Percentiles rank a stretch among this genome's conserved stretches.
phyloP scores from a whole-genome alignment of 2,329 filamentous ascomycete genomes.

The Chaetomium sp. region DNA sequence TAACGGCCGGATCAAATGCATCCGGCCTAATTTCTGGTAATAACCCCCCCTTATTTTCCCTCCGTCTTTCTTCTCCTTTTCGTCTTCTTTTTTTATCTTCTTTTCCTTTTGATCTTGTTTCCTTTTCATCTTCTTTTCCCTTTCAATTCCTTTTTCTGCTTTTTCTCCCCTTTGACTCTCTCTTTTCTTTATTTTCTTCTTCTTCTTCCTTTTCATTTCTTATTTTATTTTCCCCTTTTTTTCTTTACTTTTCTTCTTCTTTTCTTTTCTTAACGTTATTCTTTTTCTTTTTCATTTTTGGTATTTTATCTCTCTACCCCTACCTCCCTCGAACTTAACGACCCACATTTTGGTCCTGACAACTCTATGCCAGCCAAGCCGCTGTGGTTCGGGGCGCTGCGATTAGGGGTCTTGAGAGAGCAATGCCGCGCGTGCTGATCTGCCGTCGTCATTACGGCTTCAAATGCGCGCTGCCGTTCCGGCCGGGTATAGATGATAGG shows the following conservation, averaged over 20 bases:
- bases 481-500: not conserved
- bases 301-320: not conserved
- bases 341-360: not conserved
- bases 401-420: not conserved
- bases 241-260: not conserved
- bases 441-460: slow-evolving; percentile 2
- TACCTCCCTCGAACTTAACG: not conserved
- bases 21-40: slow-evolving; percentile 1
- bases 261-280: not conserved
- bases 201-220: not conserved
- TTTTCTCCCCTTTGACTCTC: no score
- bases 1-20: slow-evolving; percentile 1
- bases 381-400: slow-evolving; percentile 1
- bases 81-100: not conserved
- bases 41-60: not conserved
- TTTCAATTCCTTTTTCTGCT: not conserved
- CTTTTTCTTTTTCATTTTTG: not conserved
- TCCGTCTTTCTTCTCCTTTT: not conserved
- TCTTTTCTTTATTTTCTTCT: not conserved
- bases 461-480: not conserved
- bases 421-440: not conserved
- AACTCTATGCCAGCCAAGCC: not conserved
- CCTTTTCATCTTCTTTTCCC: not conserved
- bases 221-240: not conserved
- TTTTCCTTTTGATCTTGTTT: not conserved